These are phyloP conservation scores for Niebla homalea DNA, from an alignment of 495 filamentous ascomycete species.

Conservation along the genomic window DNA sequence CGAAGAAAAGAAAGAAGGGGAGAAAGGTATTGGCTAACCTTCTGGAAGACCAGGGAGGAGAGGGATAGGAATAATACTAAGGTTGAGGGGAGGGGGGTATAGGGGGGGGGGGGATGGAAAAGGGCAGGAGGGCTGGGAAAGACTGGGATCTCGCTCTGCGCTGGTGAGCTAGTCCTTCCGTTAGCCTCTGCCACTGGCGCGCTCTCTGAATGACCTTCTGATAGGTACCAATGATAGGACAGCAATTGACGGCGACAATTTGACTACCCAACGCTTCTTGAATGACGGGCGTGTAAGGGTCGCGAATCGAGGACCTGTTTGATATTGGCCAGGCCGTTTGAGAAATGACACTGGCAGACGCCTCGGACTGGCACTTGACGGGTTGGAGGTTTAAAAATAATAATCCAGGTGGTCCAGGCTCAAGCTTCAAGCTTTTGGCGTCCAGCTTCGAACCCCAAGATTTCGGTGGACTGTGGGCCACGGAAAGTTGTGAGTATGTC, in stretches of 20 bases:
- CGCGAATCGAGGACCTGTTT: too few species aligned
- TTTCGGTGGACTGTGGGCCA: not conserved
- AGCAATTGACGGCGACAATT: constrained; percentile 1
- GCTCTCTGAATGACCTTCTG: not conserved
- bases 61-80: not conserved
- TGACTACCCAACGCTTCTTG: not conserved
- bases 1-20: not conserved
- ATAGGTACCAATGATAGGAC: constrained; percentile 5
- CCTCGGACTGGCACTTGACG: too few species aligned
- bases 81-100: not conserved
- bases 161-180: constrained; percentile 2
- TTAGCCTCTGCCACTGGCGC: constrained; percentile 5
- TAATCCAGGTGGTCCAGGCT: not conserved
- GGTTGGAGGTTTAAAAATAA: not conserved
- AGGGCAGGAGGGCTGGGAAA: constrained; percentile 1
- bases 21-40: not conserved
- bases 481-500: not conserved
- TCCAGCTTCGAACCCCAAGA: not conserved
- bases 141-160: constrained; percentile 1
- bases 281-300: too few species aligned
- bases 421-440: too few species aligned
- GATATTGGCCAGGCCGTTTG: too few species aligned
- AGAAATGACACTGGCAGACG: too few species aligned
- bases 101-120: not conserved
- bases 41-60: not conserved